Base-by-base conservation (phyloP, 1,284 basidiomycete species). In the Cryptococcus sp. region DNA sequence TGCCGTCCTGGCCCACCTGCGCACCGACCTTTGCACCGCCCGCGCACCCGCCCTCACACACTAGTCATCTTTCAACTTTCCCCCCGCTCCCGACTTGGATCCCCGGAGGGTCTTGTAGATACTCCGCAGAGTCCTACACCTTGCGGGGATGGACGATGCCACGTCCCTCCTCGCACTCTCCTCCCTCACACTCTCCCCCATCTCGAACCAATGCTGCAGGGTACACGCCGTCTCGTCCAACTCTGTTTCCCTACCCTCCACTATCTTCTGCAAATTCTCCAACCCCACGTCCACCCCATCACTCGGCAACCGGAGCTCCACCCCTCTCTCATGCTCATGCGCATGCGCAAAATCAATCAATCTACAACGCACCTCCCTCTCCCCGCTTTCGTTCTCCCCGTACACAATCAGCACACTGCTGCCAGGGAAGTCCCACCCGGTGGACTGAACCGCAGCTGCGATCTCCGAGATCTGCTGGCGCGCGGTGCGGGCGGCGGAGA, bases 271-370 rank as follows among this genome's bases (percentile, higher is more conserved):
- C 6, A 42, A 23, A 3, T 33, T 55, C n/a, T 51, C 16, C 8
- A 56, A 23, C 16, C 55, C 55, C 15, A 46, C 35, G 5, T 24
- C 21, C 21, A 55, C 39, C 35, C 44, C 54, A 35, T 23, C 45
- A n/a, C 38, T 38, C 13, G 42, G 42, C 24, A 39, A 15, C 9
- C 39, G 21, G 7, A 28, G 42, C 11, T 45, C n/a, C 38, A 39
- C 16, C 9, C 39, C 36, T 4, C 18, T 43, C 11, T 45, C 12
- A 45, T 56, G 50, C 18, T 39, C 3, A 12, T 42, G 23, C 4
- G 43, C 23, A 36, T 50, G 37, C 9, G 55, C 45, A 15, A 53
- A 57, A 43, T 57, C 55, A 12, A 57, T 52, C n/a, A 44, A 48
- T 20, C 18, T 46, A 9, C 33, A 20, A 33, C 33, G 39, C 16